Conservation (phyloP, 257 asterid genomes). For the Gentiana dahurica region DNA sequence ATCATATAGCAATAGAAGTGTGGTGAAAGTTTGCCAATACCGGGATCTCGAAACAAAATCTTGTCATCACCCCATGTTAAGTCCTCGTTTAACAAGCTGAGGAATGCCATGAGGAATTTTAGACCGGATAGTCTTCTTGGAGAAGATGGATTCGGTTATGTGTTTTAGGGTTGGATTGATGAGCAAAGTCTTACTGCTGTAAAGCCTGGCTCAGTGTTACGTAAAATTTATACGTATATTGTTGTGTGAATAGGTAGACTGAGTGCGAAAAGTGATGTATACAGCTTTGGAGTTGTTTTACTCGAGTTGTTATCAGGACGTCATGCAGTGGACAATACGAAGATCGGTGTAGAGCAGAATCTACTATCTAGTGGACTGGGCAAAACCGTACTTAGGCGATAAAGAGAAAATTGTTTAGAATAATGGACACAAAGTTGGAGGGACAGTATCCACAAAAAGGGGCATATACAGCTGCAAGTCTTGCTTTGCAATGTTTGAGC, state of each 20-base stretch:
- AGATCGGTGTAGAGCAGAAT: constrained; percentile 49
- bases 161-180: constrained; percentile 94
- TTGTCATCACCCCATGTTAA: constrained; percentile 71
- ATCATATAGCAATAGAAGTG: constrained; percentile 47
- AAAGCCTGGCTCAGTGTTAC: constrained; percentile 80
- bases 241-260: constrained; percentile 37
- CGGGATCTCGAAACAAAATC: constrained; percentile 75
- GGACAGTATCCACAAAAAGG: constrained; percentile 81
- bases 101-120: constrained; percentile 77
- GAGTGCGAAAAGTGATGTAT: constrained; percentile 63
- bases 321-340: constrained; percentile 54
- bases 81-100: constrained; percentile 64
- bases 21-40: constrained; percentile 60
- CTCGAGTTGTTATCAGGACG: constrained; percentile 65
- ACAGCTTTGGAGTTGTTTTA: constrained; percentile 78
- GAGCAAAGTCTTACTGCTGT: constrained; percentile 58
- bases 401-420: constrained; percentile 55
- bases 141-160: constrained; percentile 95
- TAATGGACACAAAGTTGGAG: constrained; percentile 69
- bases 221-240: constrained; percentile 11
- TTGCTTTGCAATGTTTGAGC: constrained; percentile 55
- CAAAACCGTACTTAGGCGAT: constrained; percentile 54
- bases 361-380: constrained; percentile 64
- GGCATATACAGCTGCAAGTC: constrained; percentile 47
- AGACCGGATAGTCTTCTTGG: constrained; percentile 93